Conservation (phyloP, 2,329 filamentous ascomycete species). For the Sclerotinia glacialis region DNA sequence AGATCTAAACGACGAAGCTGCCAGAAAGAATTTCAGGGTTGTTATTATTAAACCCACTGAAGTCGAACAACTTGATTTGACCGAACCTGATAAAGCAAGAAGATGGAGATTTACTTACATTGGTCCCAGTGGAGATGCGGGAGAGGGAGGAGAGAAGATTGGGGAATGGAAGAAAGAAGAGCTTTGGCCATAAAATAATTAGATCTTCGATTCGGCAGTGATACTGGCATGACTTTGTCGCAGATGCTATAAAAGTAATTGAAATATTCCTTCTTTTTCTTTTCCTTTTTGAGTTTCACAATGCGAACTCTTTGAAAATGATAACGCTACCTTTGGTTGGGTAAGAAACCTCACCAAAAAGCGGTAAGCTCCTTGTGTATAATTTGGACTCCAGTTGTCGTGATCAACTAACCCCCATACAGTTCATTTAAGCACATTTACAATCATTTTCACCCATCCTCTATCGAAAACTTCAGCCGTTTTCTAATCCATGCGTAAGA, state of each 20-base stretch:
- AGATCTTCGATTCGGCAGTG: not conserved
- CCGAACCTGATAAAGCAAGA: conserved; percentile 53
- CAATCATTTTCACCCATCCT: not conserved
- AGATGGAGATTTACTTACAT: conserved; percentile 58
- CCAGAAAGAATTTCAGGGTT: conserved; percentile 68
- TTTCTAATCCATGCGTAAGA: not conserved
- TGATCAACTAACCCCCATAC: not conserved
- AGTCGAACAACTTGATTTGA: conserved; percentile 63
- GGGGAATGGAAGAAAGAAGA: conserved; percentile 51
- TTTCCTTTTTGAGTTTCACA: not conserved
- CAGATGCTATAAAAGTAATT: not conserved
- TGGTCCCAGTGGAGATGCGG: conserved; percentile 40
- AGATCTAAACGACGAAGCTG: conserved; percentile 58
- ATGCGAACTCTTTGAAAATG: not conserved
- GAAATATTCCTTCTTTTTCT: not conserved
- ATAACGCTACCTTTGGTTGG: not conserved
- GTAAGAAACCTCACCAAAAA: not conserved
- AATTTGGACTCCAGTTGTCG: not conserved
- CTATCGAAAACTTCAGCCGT: not conserved
- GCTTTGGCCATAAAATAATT: conserved; percentile 35
- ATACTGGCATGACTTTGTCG: not conserved
- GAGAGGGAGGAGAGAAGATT: conserved; percentile 49
- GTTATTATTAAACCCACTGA: conserved; percentile 78
- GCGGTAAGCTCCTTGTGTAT: not conserved
- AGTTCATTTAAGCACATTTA: conserved; percentile 2